Evolutionary conservation across 75 land plant species (phyloP), one percentile per base, ranked within the genome.

Genomic region (Azolla pinnata): DNA sequence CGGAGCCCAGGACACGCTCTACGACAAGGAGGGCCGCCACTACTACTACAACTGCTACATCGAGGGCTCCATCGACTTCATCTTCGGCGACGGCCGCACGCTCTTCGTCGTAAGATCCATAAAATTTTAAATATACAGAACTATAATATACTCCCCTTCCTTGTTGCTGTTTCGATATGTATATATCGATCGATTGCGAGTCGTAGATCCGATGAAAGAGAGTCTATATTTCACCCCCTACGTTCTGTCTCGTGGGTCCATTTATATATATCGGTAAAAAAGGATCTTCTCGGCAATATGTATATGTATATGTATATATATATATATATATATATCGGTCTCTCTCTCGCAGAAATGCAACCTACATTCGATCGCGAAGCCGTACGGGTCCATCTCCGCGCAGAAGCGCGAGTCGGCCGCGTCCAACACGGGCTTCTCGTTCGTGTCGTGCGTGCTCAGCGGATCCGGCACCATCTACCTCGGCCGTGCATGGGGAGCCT

Each of bases 1-100:
- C 51, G 92, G 92, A 0, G 92, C 92, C 2, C 92, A 87, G 44
- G 92, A 87, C 74, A 87, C 92, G 17, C 84, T 87, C 34, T 84
- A 81, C 44, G 92, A 87, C 62, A 84, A 87, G 59, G 77, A 81
- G 18, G 92, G 92, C 14, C 82, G 92, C 19, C 92, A 87, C 49
- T 87, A 87, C 76, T 87, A 84, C 82, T 78, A 81, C 75, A 79
- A 83, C 26, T 87, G 92, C 61, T 87, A 70, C 72, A 84, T 87
- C 31, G 77, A 87, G 56, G 92, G 92, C 44, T 87, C 92, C 33
- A 87, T 87, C 9, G 92, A 87, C 71, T 87, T 87, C 78, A 87
- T 87, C 33, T 87, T 87, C 38, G 92, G 92, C 40, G 85, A 87
- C 67, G 92, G 88, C 0, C 69, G 84, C 2, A 84, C 92, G 55